These are phyloP conservation scores for Salix koriyanagi DNA, from an alignment of 345 rosid genomes.

Conservation along the genomic window DNA sequence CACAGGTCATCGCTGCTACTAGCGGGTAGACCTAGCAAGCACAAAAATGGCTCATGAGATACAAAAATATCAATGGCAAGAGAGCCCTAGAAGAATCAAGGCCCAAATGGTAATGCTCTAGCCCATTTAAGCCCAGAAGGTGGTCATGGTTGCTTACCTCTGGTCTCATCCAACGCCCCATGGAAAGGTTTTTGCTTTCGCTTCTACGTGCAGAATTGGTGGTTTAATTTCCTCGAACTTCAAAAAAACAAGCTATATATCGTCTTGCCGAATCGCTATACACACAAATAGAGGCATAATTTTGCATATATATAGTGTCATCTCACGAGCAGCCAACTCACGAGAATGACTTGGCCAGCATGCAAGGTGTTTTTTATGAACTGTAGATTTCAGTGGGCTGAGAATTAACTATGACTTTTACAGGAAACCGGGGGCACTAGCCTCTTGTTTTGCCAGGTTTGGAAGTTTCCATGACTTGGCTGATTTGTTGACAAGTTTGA, in stretches of 20 bases:
- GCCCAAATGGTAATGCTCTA: neutral
- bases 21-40: constrained; percentile 56
- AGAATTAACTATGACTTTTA: neutral
- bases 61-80: neutral
- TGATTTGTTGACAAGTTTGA: neutral
- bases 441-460: constrained; percentile 30
- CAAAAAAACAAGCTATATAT: neutral
- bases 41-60: neutral
- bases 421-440: constrained; percentile 38
- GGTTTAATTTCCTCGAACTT: neutral
- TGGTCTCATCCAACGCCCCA: constrained; percentile 79
- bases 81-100: neutral
- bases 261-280: neutral
- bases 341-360: neutral
- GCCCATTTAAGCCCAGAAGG: neutral
- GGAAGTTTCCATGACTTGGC: neutral
- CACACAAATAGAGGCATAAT: neutral
- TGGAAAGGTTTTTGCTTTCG: constrained; percentile 5
- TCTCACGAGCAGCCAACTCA: no score
- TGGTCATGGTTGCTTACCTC: constrained; percentile 36
- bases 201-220: no score
- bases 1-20: constrained; percentile 74
- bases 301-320: neutral
- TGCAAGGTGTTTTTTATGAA: neutral
- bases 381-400: constrained; percentile 21